Percentiles rank a stretch among this genome's conserved stretches.
Evolutionary conservation across 345 rosid species (phyloP).

Genomic region (Rhizophora mangle): DNA sequence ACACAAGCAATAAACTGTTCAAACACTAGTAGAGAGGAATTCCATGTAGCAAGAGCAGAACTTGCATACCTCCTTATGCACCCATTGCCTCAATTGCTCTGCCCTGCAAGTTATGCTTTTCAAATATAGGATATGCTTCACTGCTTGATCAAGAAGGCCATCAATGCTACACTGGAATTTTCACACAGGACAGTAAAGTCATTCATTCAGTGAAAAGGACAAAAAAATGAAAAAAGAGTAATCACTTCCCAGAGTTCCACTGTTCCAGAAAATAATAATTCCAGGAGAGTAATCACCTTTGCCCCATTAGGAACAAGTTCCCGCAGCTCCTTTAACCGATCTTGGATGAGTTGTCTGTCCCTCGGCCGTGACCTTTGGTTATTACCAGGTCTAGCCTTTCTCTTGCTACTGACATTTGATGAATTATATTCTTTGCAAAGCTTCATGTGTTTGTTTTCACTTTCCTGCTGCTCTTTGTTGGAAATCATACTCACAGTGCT

Average conservation of each 20-base stretch:
- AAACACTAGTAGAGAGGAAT: neutral
- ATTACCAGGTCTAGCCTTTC: constrained; percentile 39
- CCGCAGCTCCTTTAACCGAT: constrained; percentile 60
- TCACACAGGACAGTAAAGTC: constrained; percentile 1
- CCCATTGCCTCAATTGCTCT: constrained; percentile 45
- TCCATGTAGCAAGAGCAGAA: neutral
- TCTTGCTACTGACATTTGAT: constrained; percentile 23
- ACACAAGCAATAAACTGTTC: neutral
- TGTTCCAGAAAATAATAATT: neutral
- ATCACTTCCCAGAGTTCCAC: neutral
- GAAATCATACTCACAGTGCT: constrained; percentile 25
- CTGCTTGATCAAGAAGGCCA: constrained; percentile 52
- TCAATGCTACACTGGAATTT: constrained; percentile 69
- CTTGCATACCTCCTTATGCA: constrained; percentile 44
- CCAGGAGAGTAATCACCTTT: constrained; percentile 34
- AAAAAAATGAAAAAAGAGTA: neutral
- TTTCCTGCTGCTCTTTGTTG: constrained; percentile 17
- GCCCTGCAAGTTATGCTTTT: constrained; percentile 53
- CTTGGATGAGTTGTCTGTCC: constrained; percentile 69
- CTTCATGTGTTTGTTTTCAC: neutral
- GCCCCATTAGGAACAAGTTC: constrained; percentile 64
- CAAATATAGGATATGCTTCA: constrained; percentile 54
- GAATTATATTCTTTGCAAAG: constrained; percentile 27
- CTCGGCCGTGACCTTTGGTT: constrained; percentile 58
- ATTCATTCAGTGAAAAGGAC: neutral